Evolutionary conservation across 176 grass and related monocot species (phyloP).

Genomic region (Oryza glaberrima): DNA sequence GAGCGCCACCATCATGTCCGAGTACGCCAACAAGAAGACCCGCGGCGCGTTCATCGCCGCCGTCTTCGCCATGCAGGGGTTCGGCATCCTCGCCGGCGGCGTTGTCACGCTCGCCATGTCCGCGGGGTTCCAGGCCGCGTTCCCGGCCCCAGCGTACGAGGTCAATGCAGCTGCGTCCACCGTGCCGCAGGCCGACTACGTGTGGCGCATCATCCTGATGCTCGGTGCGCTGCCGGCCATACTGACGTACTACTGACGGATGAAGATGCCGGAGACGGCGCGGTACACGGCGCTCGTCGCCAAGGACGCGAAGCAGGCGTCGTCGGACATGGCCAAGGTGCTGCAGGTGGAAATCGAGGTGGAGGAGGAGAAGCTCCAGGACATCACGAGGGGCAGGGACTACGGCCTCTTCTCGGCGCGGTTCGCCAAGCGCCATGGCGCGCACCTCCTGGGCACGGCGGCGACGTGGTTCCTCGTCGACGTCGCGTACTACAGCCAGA

Average conservation of each 20-base stretch:
- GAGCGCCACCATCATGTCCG: constrained; percentile 66
- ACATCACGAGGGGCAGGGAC: background rate
- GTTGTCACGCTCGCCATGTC: constrained; percentile 62
- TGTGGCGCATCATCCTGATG: constrained; percentile 74
- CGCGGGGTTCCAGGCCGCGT: constrained; percentile 42
- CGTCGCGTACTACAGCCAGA: constrained; percentile 55
- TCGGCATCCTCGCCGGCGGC: constrained; percentile 72
- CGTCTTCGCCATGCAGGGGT: constrained; percentile 91
- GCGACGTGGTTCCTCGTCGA: constrained; percentile 62
- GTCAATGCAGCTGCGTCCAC: constrained; percentile 12
- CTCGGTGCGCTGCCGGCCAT: constrained; percentile 54
- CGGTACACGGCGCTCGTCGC: constrained; percentile 75
- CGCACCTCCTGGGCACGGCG: constrained; percentile 58
- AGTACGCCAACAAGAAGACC: constrained; percentile 74
- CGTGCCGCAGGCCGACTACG: constrained; percentile 61
- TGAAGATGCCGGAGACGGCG: constrained; percentile 78
- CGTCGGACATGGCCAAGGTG: constrained; percentile 67
- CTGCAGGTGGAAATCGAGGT: constrained; percentile 57
- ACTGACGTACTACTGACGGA: constrained; percentile 69
- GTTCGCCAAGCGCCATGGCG: constrained; percentile 53
- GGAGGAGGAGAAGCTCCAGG: constrained; percentile 23
- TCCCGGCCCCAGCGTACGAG: constrained; percentile 49
- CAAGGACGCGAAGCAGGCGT: constrained; percentile 55
- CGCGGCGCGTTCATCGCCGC: constrained; percentile 81
- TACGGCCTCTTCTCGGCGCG: constrained; percentile 60